Conservation (phyloP, 768 basidiomycete species). For the Pholiota molesta region DNA sequence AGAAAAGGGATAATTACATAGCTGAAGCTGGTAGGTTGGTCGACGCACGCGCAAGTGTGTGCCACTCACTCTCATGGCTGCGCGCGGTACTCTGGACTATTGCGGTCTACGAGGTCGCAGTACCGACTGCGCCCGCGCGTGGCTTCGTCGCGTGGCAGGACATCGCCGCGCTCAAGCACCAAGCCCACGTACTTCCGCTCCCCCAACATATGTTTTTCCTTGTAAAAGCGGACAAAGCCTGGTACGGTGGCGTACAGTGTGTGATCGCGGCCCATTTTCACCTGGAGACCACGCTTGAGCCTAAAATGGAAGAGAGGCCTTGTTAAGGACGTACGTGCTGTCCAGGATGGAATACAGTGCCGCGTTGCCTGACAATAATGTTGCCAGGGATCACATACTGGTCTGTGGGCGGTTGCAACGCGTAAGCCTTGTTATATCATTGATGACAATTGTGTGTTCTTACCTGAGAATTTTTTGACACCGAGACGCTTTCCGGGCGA, state of each 20-base stretch:
- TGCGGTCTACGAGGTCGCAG: conserved; percentile 78
- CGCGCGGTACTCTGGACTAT: conserved; percentile 27
- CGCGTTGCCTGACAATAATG: conserved; percentile 95
- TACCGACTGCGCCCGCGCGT: conserved; percentile 79
- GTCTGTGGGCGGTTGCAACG: conserved; percentile 49
- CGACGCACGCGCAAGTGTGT: not conserved
- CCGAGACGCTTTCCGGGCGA: conserved; percentile 94
- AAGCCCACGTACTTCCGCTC: conserved; percentile 85
- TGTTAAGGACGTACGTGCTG: conserved; percentile 69
- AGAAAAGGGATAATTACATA: conserved; percentile 18
- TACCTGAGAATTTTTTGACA: conserved; percentile 95
- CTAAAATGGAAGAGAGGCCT: not conserved
- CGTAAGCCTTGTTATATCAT: not conserved
- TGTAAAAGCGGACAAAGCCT: conserved; percentile 95
- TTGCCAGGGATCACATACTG: conserved; percentile 92
- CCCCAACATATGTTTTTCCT: conserved; percentile 70
- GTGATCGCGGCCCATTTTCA: conserved; percentile 91
- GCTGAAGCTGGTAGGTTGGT: not conserved
- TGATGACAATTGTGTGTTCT: conserved; percentile 21
- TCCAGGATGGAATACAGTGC: conserved; percentile 90
- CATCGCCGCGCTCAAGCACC: conserved; percentile 80
- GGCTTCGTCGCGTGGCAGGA: conserved; percentile 81
- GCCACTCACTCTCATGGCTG: not conserved
- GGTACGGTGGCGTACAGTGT: conserved; percentile 90
- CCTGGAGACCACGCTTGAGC: conserved; percentile 46